phyloP scores from a whole-genome alignment of 2,329 filamentous ascomycete genomes.

The Bipolaris zeicola region DNA sequence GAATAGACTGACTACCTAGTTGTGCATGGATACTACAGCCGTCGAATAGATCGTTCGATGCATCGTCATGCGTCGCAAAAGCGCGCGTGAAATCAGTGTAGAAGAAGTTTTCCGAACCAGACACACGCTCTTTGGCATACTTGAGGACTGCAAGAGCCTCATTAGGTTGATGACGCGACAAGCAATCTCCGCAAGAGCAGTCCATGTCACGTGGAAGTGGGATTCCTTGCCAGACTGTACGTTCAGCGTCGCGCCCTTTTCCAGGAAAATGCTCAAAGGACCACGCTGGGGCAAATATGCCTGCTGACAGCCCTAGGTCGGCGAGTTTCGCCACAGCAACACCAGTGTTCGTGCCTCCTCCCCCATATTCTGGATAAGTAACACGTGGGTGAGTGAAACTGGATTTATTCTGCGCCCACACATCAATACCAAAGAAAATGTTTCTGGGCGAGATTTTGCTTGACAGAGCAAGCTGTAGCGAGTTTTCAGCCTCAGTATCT shows the following conservation, averaged over 20 bases:
- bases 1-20: conserved; percentile 42
- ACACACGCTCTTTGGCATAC: conserved; percentile 37
- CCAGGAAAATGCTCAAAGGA: conserved; percentile 53
- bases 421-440: conserved; percentile 53
- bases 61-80: conserved; percentile 28
- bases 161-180: conserved; percentile 31
- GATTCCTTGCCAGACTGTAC: conserved; percentile 45
- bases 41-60: conserved; percentile 20
- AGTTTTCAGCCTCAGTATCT: conserved; percentile 30
- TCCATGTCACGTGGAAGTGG: conserved; percentile 30
- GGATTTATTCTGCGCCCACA: conserved; percentile 53
- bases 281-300: conserved; percentile 56
- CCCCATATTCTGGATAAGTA: conserved; percentile 47
- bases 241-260: conserved; percentile 35
- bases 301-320: conserved; percentile 45
- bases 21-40: conserved; percentile 34
- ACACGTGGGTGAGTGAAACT: conserved; percentile 36
- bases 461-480: conserved; percentile 32
- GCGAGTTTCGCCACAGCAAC: conserved; percentile 48
- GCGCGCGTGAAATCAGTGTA: conserved; percentile 47
- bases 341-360: conserved; percentile 52
- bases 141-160: conserved; percentile 28
- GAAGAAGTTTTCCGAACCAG: conserved; percentile 47
- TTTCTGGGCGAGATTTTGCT: conserved; percentile 30
- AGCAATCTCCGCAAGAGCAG: conserved; percentile 44